These are phyloP conservation scores for Gardenia jasminoides DNA, from an alignment of 257 asterid species.

Conservation along the genomic window DNA sequence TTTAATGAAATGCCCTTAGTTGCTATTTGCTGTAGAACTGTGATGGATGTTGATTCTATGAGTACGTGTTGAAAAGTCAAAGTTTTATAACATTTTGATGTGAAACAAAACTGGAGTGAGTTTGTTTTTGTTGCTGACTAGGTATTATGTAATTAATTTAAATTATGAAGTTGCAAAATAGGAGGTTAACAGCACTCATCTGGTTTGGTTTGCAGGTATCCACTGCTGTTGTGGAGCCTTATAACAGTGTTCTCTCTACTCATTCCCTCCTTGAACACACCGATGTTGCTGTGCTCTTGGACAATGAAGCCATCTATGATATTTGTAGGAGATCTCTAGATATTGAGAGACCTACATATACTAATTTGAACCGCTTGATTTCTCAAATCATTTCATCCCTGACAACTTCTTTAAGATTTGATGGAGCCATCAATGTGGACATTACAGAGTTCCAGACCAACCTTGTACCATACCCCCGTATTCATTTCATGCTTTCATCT, in stretches of 20 bases:
- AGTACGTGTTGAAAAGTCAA: background rate
- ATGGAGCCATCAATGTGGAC: conserved; percentile 90
- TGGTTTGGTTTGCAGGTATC: conserved; percentile 59
- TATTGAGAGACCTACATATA: conserved; percentile 88
- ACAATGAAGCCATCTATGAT: conserved; percentile 91
- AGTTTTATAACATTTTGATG: background rate
- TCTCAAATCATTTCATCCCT: conserved; percentile 84
- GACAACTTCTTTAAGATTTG: conserved; percentile 87
- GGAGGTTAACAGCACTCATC: conserved; percentile 4
- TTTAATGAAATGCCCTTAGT: background rate
- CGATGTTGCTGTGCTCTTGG: conserved; percentile 77
- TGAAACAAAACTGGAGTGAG: background rate
- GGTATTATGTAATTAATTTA: background rate
- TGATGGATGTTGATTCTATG: background rate
- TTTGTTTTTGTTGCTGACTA: background rate
- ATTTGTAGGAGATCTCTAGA: conserved; percentile 83
- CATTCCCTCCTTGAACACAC: conserved; percentile 93
- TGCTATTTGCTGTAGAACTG: background rate
- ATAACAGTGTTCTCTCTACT: conserved; percentile 88
- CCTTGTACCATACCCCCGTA: conserved; percentile 94
- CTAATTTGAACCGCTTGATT: conserved; percentile 78
- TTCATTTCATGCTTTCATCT: conserved; percentile 95
- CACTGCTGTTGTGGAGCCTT: conserved; percentile 96
- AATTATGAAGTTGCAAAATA: background rate
- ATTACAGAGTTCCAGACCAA: conserved; percentile 88